Base-by-base conservation (phyloP, 2,329 filamentous ascomycete genomes). In the Eutypella sp. region DNA sequence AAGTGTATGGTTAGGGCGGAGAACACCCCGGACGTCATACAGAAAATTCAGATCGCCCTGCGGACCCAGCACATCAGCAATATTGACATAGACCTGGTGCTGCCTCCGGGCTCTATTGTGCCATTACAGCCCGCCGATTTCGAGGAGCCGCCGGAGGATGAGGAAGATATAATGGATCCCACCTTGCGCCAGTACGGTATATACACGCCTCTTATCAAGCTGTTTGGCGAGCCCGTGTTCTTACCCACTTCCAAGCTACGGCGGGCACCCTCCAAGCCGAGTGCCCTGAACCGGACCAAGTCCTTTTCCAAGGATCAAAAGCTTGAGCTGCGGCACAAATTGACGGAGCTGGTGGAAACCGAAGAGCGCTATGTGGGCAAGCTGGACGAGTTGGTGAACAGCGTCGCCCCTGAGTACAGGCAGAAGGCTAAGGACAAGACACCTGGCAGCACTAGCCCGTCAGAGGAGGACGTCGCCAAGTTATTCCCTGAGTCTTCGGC, bases 281-380 rank as follows among this genome's bases (percentile, higher is more conserved):
- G 84, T 33, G 84, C 88, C 31, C 70, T 93, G 40, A 93, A 88
- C 63, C 78, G 86, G 54, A 87, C 81, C 56, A 87, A 84, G 57
- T 80, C 84, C 0, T 95, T 96, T 58, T 78, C 84, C 29, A 84
- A 82, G 55, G 82, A 87, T 46, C 89, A 96, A 60, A 95, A 95
- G 61, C 78, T 90, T 55, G 86, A 87, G 43, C 71, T 96, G 54
- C 82, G 91, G 34, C 85, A 91, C 66, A 92, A 96, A 65, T 84
- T 99, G 75, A 84, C 81, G 48, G 93, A 99, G 65, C 71, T 97
- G 48, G 81, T 96, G 27, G 88, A 95, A 58, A 99, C 93, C 0
- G 93, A 99, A 65, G 89, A 93, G 62, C 85, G 89, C 64, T 99
- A 97, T 66, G 89, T 99, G 36, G 77, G 79, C 57, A 96, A 97